These are phyloP conservation scores for Ogataea pilisensis DNA, from an alignment of 805 yeast species.

Conservation along the genomic window DNA sequence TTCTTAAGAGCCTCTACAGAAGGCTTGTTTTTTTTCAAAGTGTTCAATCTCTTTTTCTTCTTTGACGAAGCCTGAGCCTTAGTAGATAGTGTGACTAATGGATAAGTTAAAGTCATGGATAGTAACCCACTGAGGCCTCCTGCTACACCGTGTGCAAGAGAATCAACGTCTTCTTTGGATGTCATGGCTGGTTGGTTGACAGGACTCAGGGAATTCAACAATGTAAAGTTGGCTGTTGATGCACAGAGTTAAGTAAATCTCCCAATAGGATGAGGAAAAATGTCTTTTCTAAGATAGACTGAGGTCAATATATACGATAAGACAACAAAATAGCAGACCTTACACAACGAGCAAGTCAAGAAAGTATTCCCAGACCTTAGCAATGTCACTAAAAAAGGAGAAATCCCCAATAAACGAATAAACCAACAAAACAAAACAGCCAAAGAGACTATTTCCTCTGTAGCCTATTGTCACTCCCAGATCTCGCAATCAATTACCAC, in stretches of 20 bases:
- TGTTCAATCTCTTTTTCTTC: slow-evolving; percentile 12
- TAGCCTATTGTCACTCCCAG: background rate
- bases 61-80: slow-evolving; percentile 78
- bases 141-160: slow-evolving; percentile 83
- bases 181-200: too few species aligned
- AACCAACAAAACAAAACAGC: background rate
- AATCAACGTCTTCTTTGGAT: slow-evolving; percentile 32
- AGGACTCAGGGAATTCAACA: too few species aligned
- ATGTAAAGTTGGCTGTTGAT: too few species aligned
- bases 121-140: slow-evolving; percentile 94
- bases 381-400: too few species aligned
- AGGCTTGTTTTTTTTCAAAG: background rate
- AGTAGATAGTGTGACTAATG: slow-evolving; percentile 81
- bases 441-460: background rate
- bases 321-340: too few species aligned
- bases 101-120: slow-evolving; percentile 84
- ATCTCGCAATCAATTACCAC: background rate
- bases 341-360: too few species aligned
- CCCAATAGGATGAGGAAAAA: too few species aligned
- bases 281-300: too few species aligned
- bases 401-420: too few species aligned
- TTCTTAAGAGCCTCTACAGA: slow-evolving; percentile 57
- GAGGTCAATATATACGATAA: too few species aligned
- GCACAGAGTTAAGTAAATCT: too few species aligned
- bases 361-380: too few species aligned